phyloP scores from a whole-genome alignment of 768 basidiomycete species.

The Termitomyces bulborhizus region DNA sequence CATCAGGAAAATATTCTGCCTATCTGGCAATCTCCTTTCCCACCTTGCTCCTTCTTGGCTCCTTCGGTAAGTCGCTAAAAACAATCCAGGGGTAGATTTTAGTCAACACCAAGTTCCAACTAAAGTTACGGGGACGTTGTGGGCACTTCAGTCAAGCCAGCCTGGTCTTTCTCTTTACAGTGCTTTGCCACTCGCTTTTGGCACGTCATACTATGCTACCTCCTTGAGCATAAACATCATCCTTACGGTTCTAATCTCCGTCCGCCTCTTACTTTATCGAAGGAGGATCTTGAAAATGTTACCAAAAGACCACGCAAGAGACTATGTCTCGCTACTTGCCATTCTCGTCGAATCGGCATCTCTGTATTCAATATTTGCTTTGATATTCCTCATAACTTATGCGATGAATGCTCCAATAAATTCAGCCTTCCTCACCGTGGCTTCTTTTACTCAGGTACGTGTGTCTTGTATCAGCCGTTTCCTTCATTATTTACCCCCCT shows the following conservation, averaged over 20 bases:
- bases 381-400: constrained; percentile 35
- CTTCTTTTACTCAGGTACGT: constrained; percentile 30
- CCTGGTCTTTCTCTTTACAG: constrained; percentile 31
- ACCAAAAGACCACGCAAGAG: constrained; percentile 23
- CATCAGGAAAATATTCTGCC: constrained; percentile 25
- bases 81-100: not conserved
- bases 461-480: not conserved
- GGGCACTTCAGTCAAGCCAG: constrained; percentile 35
- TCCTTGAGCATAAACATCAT: constrained; percentile 35
- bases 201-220: constrained; percentile 31
- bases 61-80: constrained; percentile 28
- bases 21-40: constrained; percentile 30
- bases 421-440: constrained; percentile 31
- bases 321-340: constrained; percentile 29
- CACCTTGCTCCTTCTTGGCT: constrained; percentile 26
- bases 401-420: constrained; percentile 31
- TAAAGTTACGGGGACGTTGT: constrained; percentile 33
- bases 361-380: constrained; percentile 32
- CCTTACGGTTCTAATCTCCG: constrained; percentile 30
- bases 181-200: constrained; percentile 24
- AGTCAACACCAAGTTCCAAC: not conserved
- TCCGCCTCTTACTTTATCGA: constrained; percentile 28
- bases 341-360: constrained; percentile 40
- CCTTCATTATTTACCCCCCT: not conserved
- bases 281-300: constrained; percentile 21